Evolutionary conservation across 441 rosid genomes (phyloP).

Genomic region (Capsella rubella): DNA sequence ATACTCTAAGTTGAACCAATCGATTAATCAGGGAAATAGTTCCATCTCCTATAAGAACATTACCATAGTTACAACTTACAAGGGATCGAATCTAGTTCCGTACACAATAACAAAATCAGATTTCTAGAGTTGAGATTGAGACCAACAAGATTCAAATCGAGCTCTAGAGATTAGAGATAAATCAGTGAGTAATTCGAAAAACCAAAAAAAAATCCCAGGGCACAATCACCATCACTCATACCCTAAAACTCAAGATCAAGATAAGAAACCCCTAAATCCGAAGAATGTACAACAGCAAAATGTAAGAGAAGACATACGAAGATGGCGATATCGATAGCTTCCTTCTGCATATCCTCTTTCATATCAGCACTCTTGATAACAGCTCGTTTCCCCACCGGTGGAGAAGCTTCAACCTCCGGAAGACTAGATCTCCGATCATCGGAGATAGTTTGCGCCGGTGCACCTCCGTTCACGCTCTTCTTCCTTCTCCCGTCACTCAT

Average conservation of each 20-base stretch:
- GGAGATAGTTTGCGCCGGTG: slow-evolving; percentile 50
- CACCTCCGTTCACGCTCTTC: slow-evolving; percentile 56
- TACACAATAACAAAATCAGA: slow-evolving; percentile 19
- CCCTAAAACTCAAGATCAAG: slow-evolving; percentile 22
- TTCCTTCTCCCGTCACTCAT: slow-evolving; percentile 59
- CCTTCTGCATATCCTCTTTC: slow-evolving; percentile 96
- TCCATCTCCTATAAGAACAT: neutral
- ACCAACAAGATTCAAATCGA: slow-evolving; percentile 10
- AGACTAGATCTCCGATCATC: slow-evolving; percentile 62
- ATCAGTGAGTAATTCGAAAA: neutral
- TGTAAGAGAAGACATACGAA: slow-evolving; percentile 51
- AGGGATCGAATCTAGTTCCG: slow-evolving; percentile 29
- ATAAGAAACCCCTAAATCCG: slow-evolving; percentile 24
- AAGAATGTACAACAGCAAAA: neutral
- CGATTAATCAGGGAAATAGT: neutral
- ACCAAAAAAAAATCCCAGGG: neutral
- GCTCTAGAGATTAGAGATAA: neutral
- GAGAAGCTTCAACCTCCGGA: slow-evolving; percentile 40
- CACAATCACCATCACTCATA: neutral
- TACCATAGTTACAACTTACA: neutral
- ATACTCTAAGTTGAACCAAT: slow-evolving; percentile 5
- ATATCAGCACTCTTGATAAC: slow-evolving; percentile 95
- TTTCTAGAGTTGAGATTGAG: neutral
- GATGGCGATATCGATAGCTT: slow-evolving; percentile 85
- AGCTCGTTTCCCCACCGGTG: slow-evolving; percentile 59